These are phyloP conservation scores for Lachancea fermentati DNA, from an alignment of 805 yeast genomes.

Conservation along the genomic window DNA sequence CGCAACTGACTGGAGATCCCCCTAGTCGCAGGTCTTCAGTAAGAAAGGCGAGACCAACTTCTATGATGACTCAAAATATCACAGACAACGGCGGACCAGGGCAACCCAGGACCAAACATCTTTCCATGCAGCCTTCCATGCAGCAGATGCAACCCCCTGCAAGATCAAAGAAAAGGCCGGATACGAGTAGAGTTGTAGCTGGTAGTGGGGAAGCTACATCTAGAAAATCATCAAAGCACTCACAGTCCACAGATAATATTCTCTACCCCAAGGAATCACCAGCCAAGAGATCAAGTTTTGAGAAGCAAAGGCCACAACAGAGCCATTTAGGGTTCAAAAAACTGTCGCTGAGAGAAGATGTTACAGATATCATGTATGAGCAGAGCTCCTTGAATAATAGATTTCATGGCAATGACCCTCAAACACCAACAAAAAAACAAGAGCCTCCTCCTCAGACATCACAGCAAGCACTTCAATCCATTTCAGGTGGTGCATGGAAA, in stretches of 20 bases:
- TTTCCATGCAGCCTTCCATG: neutral
- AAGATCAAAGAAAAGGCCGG: slow-evolving; percentile 7
- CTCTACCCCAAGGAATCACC: slow-evolving; percentile 37
- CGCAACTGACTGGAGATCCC: slow-evolving; percentile 43
- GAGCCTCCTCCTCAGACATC: slow-evolving; percentile 13
- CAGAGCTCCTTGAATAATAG: slow-evolving; percentile 8
- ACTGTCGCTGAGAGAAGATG: slow-evolving; percentile 33
- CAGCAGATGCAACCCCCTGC: slow-evolving; percentile 8
- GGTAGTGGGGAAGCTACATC: neutral
- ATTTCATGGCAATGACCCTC: slow-evolving; percentile 5
- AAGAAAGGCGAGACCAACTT: slow-evolving; percentile 20
- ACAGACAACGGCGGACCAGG: slow-evolving; percentile 5
- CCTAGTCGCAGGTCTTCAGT: slow-evolving; percentile 8
- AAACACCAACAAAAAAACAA: slow-evolving; percentile 13
- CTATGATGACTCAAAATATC: slow-evolving; percentile 12
- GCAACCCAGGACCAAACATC: slow-evolving; percentile 7
- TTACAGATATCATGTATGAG: slow-evolving; percentile 10
- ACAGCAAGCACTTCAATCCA: slow-evolving; percentile 9
- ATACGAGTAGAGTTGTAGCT: slow-evolving; percentile 16
- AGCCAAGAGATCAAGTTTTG: slow-evolving; percentile 50
- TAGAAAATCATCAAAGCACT: slow-evolving; percentile 6
- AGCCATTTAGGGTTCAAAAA: slow-evolving; percentile 35
- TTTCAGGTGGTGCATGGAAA: slow-evolving; percentile 31
- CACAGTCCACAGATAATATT: slow-evolving; percentile 11
- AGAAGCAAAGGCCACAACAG: slow-evolving; percentile 37